phyloP scores from a whole-genome alignment of 2,329 filamentous ascomycete species.

The Berkeleyomyces basicola region DNA sequence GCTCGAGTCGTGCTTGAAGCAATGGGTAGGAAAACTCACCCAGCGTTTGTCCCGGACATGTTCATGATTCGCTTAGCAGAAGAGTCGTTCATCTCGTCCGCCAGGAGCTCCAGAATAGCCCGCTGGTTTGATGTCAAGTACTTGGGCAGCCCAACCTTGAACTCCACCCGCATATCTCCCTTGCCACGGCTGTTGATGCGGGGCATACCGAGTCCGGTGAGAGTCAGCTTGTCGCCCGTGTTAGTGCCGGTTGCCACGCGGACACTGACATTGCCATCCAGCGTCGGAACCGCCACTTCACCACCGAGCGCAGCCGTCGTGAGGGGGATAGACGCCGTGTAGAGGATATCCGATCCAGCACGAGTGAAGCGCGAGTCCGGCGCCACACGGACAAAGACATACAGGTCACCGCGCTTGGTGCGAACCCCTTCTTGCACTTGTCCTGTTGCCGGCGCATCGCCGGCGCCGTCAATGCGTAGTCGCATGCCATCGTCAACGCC shows the following conservation, averaged over 20 bases:
- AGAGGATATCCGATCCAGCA: constrained; percentile 74
- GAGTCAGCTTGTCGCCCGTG: constrained; percentile 79
- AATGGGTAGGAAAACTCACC: constrained; percentile 26
- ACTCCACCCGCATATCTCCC: constrained; percentile 85
- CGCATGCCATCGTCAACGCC: constrained; percentile 96
- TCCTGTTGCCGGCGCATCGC: constrained; percentile 70
- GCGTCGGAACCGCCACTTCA: constrained; percentile 73
- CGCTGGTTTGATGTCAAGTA: constrained; percentile 83
- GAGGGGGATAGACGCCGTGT: constrained; percentile 79
- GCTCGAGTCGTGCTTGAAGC: not conserved
- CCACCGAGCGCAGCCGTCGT: constrained; percentile 88
- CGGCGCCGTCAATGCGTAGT: constrained; percentile 67
- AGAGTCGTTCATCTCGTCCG: constrained; percentile 89
- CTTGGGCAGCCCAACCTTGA: constrained; percentile 89
- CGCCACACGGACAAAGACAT: constrained; percentile 79
- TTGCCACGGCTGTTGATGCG: constrained; percentile 52
- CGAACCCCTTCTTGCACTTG: constrained; percentile 40
- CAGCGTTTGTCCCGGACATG: constrained; percentile 26
- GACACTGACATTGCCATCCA: constrained; percentile 80
- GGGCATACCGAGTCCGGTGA: constrained; percentile 88
- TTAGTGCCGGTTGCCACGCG: constrained; percentile 82
- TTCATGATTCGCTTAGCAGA: constrained; percentile 89
- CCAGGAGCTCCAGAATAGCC: constrained; percentile 85
- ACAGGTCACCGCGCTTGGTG: constrained; percentile 70
- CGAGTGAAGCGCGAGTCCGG: constrained; percentile 80